Evolutionary conservation across 1,139 yeast genomes (phyloP).

Genomic region (Suhomyces terraborum): DNA sequence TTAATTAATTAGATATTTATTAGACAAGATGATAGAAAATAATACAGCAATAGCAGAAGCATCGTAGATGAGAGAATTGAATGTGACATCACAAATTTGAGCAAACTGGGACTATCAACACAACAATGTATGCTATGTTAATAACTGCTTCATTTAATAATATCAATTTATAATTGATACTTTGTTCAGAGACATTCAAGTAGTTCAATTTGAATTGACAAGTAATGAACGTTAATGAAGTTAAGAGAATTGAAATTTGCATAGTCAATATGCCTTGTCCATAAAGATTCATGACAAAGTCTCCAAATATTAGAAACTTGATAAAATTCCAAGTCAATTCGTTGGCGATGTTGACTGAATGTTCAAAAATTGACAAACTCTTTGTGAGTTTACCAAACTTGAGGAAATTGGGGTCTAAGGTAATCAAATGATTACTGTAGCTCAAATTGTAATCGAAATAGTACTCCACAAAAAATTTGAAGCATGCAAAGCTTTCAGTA

Average conservation of each 20-base stretch:
- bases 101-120: not conserved
- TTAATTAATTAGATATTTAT: slow-evolving; percentile 6
- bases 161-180: slow-evolving; percentile 7
- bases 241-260: slow-evolving; percentile 1
- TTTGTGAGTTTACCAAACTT: slow-evolving; percentile 16
- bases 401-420: slow-evolving; percentile 21
- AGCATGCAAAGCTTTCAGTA: slow-evolving; percentile 14
- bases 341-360: slow-evolving; percentile 12
- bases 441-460: slow-evolving; percentile 23
- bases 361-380: slow-evolving; percentile 12
- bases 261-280: not conserved
- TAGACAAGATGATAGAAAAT: slow-evolving; percentile 3
- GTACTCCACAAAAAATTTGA: slow-evolving; percentile 24
- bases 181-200: slow-evolving; percentile 16
- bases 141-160: slow-evolving; percentile 8
- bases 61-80: slow-evolving; percentile 6
- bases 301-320: slow-evolving; percentile 7
- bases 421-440: slow-evolving; percentile 12
- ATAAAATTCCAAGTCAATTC: slow-evolving; percentile 15
- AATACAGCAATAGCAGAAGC: not conserved
- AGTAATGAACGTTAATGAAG: slow-evolving; percentile 10
- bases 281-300: slow-evolving; percentile 5
- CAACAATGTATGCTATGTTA: slow-evolving; percentile 2
- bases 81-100: slow-evolving; percentile 1
- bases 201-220: slow-evolving; percentile 24